These are phyloP conservation scores for Coemansia sp. DNA, from an alignment of 192 early-diverging fungal species.

Conservation along the genomic window DNA sequence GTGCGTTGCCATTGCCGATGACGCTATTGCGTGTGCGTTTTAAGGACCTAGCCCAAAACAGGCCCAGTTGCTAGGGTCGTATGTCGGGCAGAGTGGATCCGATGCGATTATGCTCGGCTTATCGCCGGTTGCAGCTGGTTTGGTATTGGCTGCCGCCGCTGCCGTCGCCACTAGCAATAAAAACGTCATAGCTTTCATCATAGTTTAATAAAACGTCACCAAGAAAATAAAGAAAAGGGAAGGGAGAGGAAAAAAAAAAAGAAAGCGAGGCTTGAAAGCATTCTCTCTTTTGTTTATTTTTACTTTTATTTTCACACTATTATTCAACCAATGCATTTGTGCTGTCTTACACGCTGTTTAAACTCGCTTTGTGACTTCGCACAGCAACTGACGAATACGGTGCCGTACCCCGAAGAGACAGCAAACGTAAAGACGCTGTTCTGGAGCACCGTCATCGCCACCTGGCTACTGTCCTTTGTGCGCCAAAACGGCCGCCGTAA, in stretches of 20 bases:
- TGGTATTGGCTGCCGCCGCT: neutral
- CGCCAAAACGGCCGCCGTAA: conserved; percentile 24
- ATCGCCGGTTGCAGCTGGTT: neutral
- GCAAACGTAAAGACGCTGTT: conserved; percentile 12
- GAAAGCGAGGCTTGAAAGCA: neutral
- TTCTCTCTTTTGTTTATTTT: neutral
- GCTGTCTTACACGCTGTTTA: neutral
- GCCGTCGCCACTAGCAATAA: neutral
- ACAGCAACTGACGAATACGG: neutral
- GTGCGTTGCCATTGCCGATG: conserved; percentile 9
- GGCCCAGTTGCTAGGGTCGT: conserved; percentile 28
- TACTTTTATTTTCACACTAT: neutral
- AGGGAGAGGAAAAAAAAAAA: neutral
- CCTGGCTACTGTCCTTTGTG: conserved; percentile 27
- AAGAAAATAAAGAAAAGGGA: neutral
- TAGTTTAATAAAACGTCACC: neutral
- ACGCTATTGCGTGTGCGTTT: conserved; percentile 23
- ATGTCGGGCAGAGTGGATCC: conserved; percentile 42
- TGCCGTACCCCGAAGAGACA: neutral
- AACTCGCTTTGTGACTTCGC: neutral
- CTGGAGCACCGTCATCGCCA: conserved; percentile 16
- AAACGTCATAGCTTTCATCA: neutral
- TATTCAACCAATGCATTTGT: neutral
- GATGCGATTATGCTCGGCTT: neutral
- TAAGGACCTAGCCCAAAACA: conserved; percentile 38